Evolutionary conservation across 1,284 basidiomycete species (phyloP).

Genomic region (Malassezia equina): DNA sequence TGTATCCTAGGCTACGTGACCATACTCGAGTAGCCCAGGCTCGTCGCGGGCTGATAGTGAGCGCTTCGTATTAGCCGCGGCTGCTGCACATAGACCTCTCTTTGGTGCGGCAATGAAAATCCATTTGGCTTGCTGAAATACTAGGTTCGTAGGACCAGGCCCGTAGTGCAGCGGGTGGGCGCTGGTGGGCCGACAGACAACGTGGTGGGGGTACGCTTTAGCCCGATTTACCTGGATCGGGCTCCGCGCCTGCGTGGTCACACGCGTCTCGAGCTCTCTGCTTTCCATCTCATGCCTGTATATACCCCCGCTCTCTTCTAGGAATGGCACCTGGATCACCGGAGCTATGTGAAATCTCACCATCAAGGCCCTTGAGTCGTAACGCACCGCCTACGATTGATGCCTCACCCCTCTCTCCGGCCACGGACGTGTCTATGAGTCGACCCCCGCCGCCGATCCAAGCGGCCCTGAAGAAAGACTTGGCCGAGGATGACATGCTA

Average conservation of each 20-base stretch:
- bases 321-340: neutral
- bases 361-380: neutral
- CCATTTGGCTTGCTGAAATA: neutral
- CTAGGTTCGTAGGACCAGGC: neutral
- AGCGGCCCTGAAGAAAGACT: neutral
- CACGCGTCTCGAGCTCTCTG: neutral
- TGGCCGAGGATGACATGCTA: neutral
- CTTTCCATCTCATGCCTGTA: neutral
- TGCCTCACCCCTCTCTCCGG: neutral
- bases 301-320: neutral
- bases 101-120: slow-evolving; percentile 6
- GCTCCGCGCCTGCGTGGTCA: neutral
- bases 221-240: neutral
- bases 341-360: neutral
- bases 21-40: neutral
- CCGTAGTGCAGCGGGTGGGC: too few species aligned
- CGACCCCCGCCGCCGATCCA: neutral
- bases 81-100: neutral
- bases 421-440: neutral
- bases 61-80: neutral
- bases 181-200: too few species aligned
- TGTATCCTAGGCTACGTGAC: slow-evolving; percentile 1
- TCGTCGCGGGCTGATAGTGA: neutral
- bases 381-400: neutral
- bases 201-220: neutral